Percentiles rank a stretch among this genome's conserved stretches.
These are phyloP conservation scores for Pseudogymnoascus sp. DNA, from an alignment of 2,329 filamentous ascomycete genomes.

Conservation along the genomic window DNA sequence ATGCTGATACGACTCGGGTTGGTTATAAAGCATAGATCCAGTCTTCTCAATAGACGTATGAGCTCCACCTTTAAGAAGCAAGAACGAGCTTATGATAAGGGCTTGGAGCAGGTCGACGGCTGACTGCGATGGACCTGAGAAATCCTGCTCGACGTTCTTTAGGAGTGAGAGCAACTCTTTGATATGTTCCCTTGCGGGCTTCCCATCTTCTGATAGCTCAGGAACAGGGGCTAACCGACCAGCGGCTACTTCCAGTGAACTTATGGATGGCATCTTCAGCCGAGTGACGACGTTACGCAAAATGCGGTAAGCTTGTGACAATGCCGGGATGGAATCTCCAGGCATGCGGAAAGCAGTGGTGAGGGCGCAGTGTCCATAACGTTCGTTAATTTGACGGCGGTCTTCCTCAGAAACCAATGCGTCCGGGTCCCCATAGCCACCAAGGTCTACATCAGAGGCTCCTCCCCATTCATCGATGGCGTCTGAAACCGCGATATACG, in stretches of 20 bases:
- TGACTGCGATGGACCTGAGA: slow-evolving; percentile 51
- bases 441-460: slow-evolving; percentile 62
- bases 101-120: slow-evolving; percentile 56
- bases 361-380: slow-evolving; percentile 61
- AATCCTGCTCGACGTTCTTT: slow-evolving; percentile 44
- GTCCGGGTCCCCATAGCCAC: slow-evolving; percentile 45
- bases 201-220: slow-evolving; percentile 24
- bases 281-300: slow-evolving; percentile 52
- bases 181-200: slow-evolving; percentile 27
- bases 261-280: slow-evolving; percentile 52
- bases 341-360: slow-evolving; percentile 62
- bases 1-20: not conserved
- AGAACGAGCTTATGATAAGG: slow-evolving; percentile 53
- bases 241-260: slow-evolving; percentile 43
- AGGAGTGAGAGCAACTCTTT: slow-evolving; percentile 46
- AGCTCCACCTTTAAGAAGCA: slow-evolving; percentile 45
- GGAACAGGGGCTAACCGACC: slow-evolving; percentile 39
- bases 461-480: slow-evolving; percentile 68
- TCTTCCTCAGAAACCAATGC: slow-evolving; percentile 54
- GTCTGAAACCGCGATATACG: slow-evolving; percentile 55
- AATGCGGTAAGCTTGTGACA: slow-evolving; percentile 55
- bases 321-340: slow-evolving; percentile 48
- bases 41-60: slow-evolving; percentile 14
- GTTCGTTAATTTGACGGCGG: slow-evolving; percentile 51
- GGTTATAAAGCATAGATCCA: not conserved